Evolutionary conservation across 208 protist genomes (phyloP), one percentile per base, ranked within the genome.

Genomic region (Naegleria gruberi): DNA sequence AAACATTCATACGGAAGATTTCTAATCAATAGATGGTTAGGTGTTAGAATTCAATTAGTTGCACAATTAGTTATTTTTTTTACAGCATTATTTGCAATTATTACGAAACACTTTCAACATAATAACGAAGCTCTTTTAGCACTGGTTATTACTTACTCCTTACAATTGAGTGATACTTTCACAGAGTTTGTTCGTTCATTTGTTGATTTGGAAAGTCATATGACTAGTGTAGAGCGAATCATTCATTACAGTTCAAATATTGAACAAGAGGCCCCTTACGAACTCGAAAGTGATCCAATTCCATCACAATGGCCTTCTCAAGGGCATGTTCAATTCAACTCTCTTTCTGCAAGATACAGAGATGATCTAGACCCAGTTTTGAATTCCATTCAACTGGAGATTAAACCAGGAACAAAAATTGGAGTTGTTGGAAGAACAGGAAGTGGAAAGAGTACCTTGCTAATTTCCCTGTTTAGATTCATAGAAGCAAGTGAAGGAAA

Each of bases 361-460:
- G 89, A 23, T 12, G 30, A 44, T 40, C 40, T 92, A 8, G 5
- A 87, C n/a, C 90, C 89, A 23, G 91, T 89, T 41, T 87, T 96
- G 12, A 77, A 87, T 5, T 87, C 82, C 8, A 7, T 97, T 10
- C 92, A 0, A 15, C 65, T 92, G 41, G 44, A 45, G 8, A 91
- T 97, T 37, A 40, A 81, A 19, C 37, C 92, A 4, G 26, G 88
- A 26, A 93, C 95, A 91, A 95, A 96, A 83, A 90, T 97, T 84
- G 96, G 96, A 82, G 92, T 98, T 57, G 93, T 96, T n/a, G 96
- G 96, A 40, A 92, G 93, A 40, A 95, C 93, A 57, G 93, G 93
- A 44, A 81, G 90, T 12, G 94, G 94, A 65, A 95, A 95, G 89
- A 93, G 92, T 2, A 91, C 90, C 1, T 82, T 95, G 3, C 30